Percentiles rank a stretch among this genome's conserved stretches.
Conservation (phyloP, 2,329 filamentous ascomycete genomes). For the Xylaria sp. region DNA sequence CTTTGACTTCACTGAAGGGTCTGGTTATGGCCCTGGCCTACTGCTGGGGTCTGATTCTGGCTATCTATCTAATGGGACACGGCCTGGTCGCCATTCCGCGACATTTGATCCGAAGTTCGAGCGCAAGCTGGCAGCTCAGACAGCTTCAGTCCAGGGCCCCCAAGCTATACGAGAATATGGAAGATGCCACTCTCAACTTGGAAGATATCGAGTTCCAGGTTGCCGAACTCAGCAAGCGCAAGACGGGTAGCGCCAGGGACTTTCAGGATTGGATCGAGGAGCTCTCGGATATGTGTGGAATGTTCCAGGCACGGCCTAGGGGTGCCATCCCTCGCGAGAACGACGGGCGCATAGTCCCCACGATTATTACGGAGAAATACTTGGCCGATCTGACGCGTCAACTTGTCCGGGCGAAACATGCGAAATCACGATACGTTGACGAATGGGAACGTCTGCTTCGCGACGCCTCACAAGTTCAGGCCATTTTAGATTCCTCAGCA, state of each 20-base stretch:
- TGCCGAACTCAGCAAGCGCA: conserved; percentile 69
- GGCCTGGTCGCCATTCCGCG: conserved; percentile 88
- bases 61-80: conserved; percentile 97
- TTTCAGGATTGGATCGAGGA: conserved; percentile 97
- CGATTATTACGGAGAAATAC: conserved; percentile 88
- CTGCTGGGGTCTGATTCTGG: conserved; percentile 83
- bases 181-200: conserved; percentile 73
- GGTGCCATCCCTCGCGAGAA: conserved; percentile 38
- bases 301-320: conserved; percentile 57
- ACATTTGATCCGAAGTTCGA: conserved; percentile 72
- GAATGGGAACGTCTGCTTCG: conserved; percentile 80
- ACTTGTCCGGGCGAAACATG: conserved; percentile 74
- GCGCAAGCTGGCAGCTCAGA: conserved; percentile 66
- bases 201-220: conserved; percentile 81
- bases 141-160: conserved; percentile 75
- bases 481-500: conserved; percentile 74
- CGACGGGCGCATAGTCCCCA: conserved; percentile 54
- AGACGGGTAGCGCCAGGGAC: conserved; percentile 67
- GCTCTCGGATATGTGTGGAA: conserved; percentile 67
- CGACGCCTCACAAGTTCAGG: conserved; percentile 68
- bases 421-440: conserved; percentile 72
- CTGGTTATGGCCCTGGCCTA: conserved; percentile 92
- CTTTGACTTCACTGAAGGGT: conserved; percentile 68
- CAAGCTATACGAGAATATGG: conserved; percentile 77
- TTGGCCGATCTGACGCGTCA: conserved; percentile 83